Percentiles rank a stretch among this genome's conserved stretches.
Evolutionary conservation across 108 stramenopile species (phyloP).

Genomic region (Pelagomonas calceolata): DNA sequence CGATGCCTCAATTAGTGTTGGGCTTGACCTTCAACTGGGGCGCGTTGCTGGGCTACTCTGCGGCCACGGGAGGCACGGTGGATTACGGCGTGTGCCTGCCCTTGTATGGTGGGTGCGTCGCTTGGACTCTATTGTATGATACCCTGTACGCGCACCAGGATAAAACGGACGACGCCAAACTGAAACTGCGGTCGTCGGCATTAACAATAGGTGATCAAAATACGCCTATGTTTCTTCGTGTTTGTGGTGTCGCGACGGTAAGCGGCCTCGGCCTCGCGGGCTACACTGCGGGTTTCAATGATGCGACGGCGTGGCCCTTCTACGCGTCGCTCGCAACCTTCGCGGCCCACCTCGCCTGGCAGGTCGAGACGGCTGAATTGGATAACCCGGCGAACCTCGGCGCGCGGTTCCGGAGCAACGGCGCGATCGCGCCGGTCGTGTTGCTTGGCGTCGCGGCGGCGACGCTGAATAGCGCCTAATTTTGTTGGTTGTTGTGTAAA

Average conservation of each 20-base stretch:
- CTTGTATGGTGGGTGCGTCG: slow-evolving; percentile 67
- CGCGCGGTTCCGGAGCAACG: slow-evolving; percentile 66
- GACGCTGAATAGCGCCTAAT: too few species aligned
- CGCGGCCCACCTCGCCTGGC: slow-evolving; percentile 67
- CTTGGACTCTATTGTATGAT: slow-evolving; percentile 97
- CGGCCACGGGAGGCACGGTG: slow-evolving; percentile 54
- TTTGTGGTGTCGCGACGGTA: slow-evolving; percentile 18
- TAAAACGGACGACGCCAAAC: slow-evolving; percentile 70
- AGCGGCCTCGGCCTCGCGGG: background rate
- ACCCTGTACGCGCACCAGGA: slow-evolving; percentile 98
- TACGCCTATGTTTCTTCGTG: slow-evolving; percentile 51
- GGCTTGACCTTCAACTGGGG: slow-evolving; percentile 98
- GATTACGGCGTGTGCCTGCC: slow-evolving; percentile 60
- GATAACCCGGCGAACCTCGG: slow-evolving; percentile 62
- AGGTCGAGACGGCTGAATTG: slow-evolving; percentile 66
- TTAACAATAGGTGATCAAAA: slow-evolving; percentile 65
- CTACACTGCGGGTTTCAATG: slow-evolving; percentile 26
- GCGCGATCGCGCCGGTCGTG: slow-evolving; percentile 29
- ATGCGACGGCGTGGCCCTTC: slow-evolving; percentile 25
- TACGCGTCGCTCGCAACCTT: slow-evolving; percentile 47
- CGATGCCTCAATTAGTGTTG: slow-evolving; percentile 84
- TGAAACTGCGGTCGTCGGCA: slow-evolving; percentile 80
- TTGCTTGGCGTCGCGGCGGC: background rate
- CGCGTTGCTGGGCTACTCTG: slow-evolving; percentile 81
- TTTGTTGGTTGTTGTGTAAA: too few species aligned